Evolutionary conservation across 2,329 filamentous ascomycete species (phyloP).

Genomic region (Hypoxylon sp.): DNA sequence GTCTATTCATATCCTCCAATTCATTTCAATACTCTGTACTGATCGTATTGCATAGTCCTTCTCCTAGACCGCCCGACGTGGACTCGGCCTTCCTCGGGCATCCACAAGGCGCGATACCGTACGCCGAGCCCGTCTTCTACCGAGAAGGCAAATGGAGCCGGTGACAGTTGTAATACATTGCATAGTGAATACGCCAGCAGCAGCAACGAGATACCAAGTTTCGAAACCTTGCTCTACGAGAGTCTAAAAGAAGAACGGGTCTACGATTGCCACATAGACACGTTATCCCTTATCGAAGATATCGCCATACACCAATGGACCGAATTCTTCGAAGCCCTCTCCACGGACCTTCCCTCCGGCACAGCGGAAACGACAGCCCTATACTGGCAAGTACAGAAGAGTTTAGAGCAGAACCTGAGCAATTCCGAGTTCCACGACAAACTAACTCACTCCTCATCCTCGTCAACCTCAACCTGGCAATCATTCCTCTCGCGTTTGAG

Average conservation of each 20-base stretch:
- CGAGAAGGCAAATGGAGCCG: background rate
- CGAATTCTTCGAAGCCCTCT: constrained; percentile 54
- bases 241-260: constrained; percentile 26
- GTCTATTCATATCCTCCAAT: background rate
- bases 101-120: constrained; percentile 42
- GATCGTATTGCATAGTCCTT: constrained; percentile 46
- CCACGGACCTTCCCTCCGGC: constrained; percentile 21
- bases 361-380: constrained; percentile 37
- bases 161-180: background rate
- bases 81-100: constrained; percentile 33
- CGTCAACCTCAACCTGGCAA: constrained; percentile 49
- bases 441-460: background rate
- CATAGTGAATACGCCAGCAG: constrained; percentile 1
- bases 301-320: constrained; percentile 52
- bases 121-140: background rate
- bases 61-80: constrained; percentile 52
- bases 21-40: background rate
- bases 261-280: constrained; percentile 13
- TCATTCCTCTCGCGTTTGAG: constrained; percentile 51
- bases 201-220: constrained; percentile 42
- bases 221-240: constrained; percentile 50
- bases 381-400: constrained; percentile 51
- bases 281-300: constrained; percentile 40
- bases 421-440: constrained; percentile 28
- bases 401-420: constrained; percentile 56